Evolutionary conservation across 176 grass and related monocot species (phyloP).

Genomic region (Oryza australiensis): DNA sequence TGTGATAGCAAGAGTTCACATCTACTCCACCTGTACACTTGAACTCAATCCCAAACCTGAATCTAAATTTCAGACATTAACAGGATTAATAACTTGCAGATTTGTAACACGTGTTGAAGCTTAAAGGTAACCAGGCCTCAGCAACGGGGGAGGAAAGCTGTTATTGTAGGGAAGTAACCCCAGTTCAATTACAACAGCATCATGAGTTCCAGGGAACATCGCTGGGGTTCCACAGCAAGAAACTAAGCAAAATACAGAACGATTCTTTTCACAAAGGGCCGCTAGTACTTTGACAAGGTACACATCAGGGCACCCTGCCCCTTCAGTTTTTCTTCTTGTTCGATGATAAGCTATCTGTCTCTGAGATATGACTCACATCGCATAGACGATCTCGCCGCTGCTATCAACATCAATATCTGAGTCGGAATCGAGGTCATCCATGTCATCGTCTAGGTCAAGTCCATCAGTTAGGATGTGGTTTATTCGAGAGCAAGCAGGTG

Average conservation of each 20-base stretch:
- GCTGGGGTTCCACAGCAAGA: neutral
- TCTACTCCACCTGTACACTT: constrained; percentile 17
- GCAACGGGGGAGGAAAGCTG: neutral
- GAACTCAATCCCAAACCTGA: neutral
- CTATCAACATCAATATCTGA: constrained; percentile 72
- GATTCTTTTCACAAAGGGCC: constrained; percentile 35
- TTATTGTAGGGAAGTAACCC: constrained; percentile 22
- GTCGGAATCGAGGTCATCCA: constrained; percentile 73
- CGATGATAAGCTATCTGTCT: neutral
- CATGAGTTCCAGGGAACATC: neutral
- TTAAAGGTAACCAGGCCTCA: constrained; percentile 4
- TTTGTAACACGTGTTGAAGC: constrained; percentile 19
- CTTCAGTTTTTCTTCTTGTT: neutral
- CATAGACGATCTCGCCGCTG: constrained; percentile 76
- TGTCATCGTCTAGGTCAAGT: constrained; percentile 62
- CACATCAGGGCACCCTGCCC: constrained; percentile 37
- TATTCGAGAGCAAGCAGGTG: constrained; percentile 61
- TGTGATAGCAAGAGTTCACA: neutral
- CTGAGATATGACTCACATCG: constrained; percentile 47
- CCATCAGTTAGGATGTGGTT: constrained; percentile 55
- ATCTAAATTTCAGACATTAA: constrained; percentile 14
- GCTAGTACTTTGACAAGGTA: constrained; percentile 36
- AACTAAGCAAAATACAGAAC: constrained; percentile 26
- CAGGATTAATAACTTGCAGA: constrained; percentile 32
- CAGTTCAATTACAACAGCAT: constrained; percentile 36